phyloP scores from a whole-genome alignment of 345 rosid species.

The Brassica incana region DNA sequence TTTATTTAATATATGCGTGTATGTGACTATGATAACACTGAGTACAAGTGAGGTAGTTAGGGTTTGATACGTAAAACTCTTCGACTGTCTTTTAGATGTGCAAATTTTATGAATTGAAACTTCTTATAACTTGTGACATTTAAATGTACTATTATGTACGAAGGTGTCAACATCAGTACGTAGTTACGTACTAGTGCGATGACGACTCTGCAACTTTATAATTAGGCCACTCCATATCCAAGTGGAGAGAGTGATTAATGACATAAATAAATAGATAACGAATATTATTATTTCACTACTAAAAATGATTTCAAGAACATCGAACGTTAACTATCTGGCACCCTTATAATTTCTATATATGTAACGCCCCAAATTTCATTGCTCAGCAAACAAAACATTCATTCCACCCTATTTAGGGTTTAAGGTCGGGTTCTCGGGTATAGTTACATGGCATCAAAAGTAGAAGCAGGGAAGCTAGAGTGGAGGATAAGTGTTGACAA shows the following conservation, averaged over 20 bases:
- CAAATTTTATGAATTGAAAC: not conserved
- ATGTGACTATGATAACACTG: constrained; percentile 5
- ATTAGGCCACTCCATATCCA: constrained; percentile 26
- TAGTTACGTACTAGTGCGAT: constrained; percentile 11
- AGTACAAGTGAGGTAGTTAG: not conserved
- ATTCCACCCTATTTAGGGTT: not conserved
- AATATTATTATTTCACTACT: not conserved
- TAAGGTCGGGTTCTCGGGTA: not conserved
- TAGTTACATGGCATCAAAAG: constrained; percentile 40
- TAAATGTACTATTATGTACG: not conserved
- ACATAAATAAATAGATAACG: constrained; percentile 15
- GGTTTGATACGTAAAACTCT: not conserved
- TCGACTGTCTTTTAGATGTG: not conserved
- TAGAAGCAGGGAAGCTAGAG: constrained; percentile 46
- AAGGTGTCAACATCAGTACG: not conserved
- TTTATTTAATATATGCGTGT: not conserved
- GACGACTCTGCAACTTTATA: constrained; percentile 28
- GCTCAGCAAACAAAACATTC: constrained; percentile 23
- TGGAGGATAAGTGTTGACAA: constrained; percentile 60
- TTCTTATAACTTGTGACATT: not conserved
- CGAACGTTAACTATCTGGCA: not conserved
- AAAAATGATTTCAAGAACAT: constrained; percentile 5
- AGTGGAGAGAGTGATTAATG: constrained; percentile 21
- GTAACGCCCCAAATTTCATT: constrained; percentile 20
- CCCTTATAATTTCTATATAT: constrained; percentile 30